phyloP scores from a whole-genome alignment of 495 filamentous ascomycete species.

The Penicillium samsonianum region DNA sequence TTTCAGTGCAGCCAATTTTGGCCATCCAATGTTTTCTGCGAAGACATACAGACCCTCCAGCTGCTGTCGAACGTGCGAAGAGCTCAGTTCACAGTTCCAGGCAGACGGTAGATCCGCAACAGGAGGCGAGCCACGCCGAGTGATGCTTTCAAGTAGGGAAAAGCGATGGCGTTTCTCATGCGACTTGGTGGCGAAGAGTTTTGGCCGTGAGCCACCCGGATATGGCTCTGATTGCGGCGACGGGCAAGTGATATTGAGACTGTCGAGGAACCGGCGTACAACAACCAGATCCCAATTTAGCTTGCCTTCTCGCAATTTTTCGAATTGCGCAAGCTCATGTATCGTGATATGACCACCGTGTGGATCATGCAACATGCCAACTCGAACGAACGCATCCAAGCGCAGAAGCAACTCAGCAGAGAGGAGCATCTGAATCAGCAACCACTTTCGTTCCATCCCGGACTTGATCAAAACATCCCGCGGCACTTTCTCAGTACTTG shows the following conservation, averaged over 20 bases:
- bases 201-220: background rate
- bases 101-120: constrained; percentile 27
- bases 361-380: constrained; percentile 51
- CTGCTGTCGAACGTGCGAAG: constrained; percentile 44
- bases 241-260: constrained; percentile 53
- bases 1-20: constrained; percentile 41
- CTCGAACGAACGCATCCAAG: constrained; percentile 65
- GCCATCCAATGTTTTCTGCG: constrained; percentile 54
- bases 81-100: constrained; percentile 43
- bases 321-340: constrained; percentile 63
- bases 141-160: constrained; percentile 31
- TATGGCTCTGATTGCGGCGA: constrained; percentile 12
- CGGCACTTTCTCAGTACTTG: constrained; percentile 37
- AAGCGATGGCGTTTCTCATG: constrained; percentile 24
- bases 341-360: constrained; percentile 50
- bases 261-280: constrained; percentile 74
- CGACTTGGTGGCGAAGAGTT: constrained; percentile 26
- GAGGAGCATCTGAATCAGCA: constrained; percentile 77
- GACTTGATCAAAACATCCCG: constrained; percentile 37
- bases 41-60: constrained; percentile 53
- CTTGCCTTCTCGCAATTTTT: constrained; percentile 63
- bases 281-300: constrained; percentile 80
- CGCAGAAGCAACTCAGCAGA: constrained; percentile 76
- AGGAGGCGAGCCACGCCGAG: constrained; percentile 23
- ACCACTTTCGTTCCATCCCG: constrained; percentile 66